Evolutionary conservation across 495 filamentous ascomycete species (phyloP).

Genomic region (Neurospora sp.): DNA sequence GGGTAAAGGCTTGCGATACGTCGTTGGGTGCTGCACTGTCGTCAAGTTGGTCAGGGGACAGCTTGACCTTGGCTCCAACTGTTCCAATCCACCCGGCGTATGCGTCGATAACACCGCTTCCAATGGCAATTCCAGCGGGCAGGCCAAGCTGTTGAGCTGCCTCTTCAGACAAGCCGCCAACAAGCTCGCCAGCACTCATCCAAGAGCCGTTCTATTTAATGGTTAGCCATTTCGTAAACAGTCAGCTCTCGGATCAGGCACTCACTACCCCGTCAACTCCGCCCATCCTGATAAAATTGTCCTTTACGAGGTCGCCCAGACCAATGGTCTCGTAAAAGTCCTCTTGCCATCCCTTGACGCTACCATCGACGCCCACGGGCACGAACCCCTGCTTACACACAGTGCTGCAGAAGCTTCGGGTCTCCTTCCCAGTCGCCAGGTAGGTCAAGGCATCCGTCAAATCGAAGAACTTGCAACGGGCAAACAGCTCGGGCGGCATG

Average conservation of each 20-base stretch:
- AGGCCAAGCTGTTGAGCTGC: slow-evolving; percentile 77
- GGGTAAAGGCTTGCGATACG: slow-evolving; percentile 80
- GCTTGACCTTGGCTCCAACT: slow-evolving; percentile 85
- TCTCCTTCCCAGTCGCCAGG: slow-evolving; percentile 89
- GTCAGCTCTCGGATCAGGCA: slow-evolving; percentile 20
- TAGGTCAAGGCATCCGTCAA: slow-evolving; percentile 89
- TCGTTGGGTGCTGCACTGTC: slow-evolving; percentile 58
- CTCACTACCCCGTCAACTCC: slow-evolving; percentile 90
- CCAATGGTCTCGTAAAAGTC: slow-evolving; percentile 84
- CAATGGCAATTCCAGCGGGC: slow-evolving; percentile 80
- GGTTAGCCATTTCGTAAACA: slow-evolving; percentile 7
- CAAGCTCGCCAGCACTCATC: slow-evolving; percentile 79
- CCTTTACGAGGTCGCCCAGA: slow-evolving; percentile 65
- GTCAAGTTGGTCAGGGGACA: slow-evolving; percentile 51
- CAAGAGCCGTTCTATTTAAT: slow-evolving; percentile 70
- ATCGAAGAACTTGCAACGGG: slow-evolving; percentile 92
- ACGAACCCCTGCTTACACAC: slow-evolving; percentile 96
- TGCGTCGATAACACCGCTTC: slow-evolving; percentile 93
- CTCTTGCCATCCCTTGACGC: slow-evolving; percentile 96
- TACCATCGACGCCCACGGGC: slow-evolving; percentile 90
- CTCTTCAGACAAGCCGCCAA: slow-evolving; percentile 73
- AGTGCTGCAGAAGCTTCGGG: slow-evolving; percentile 81
- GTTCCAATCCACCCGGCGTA: slow-evolving; percentile 98
- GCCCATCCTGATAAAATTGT: slow-evolving; percentile 84
- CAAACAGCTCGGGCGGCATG: slow-evolving; percentile 88